Evolutionary conservation across 768 basidiomycete genomes (phyloP).

Genomic region (Tulasnella sp.): DNA sequence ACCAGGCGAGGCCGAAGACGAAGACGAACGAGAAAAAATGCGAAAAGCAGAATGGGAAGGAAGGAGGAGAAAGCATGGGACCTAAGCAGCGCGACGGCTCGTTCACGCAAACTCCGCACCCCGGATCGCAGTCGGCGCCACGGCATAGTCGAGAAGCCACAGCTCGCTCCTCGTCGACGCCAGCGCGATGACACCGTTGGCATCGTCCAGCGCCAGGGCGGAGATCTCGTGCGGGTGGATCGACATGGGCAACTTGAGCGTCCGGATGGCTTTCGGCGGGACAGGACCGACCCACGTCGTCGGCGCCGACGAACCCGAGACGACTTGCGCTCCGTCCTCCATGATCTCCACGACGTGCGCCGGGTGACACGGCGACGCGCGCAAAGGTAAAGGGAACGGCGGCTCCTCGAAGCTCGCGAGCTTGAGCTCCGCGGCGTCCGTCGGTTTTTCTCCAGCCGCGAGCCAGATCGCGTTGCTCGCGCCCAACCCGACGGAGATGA

Average conservation of each 20-base stretch:
- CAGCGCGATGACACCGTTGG: background rate
- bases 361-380: background rate
- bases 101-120: background rate
- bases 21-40: background rate
- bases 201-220: constrained; percentile 10
- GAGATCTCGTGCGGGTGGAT: constrained; percentile 10
- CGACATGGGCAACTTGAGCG: constrained; percentile 8
- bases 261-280: constrained; percentile 2
- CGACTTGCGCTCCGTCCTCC: background rate
- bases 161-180: constrained; percentile 4
- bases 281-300: background rate
- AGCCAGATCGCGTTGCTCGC: constrained; percentile 9
- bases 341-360: background rate
- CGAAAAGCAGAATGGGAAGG: no score
- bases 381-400: background rate
- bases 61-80: background rate
- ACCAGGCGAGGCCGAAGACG: background rate
- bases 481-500: constrained; percentile 11
- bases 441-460: background rate
- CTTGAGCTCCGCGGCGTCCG: constrained; percentile 6
- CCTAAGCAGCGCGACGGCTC: background rate
- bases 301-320: background rate
- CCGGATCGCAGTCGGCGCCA: background rate
- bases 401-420: constrained; percentile 9
- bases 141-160: constrained; percentile 8